Base-by-base conservation (phyloP, 768 basidiomycete genomes). In the Hypholoma fasciculare region DNA sequence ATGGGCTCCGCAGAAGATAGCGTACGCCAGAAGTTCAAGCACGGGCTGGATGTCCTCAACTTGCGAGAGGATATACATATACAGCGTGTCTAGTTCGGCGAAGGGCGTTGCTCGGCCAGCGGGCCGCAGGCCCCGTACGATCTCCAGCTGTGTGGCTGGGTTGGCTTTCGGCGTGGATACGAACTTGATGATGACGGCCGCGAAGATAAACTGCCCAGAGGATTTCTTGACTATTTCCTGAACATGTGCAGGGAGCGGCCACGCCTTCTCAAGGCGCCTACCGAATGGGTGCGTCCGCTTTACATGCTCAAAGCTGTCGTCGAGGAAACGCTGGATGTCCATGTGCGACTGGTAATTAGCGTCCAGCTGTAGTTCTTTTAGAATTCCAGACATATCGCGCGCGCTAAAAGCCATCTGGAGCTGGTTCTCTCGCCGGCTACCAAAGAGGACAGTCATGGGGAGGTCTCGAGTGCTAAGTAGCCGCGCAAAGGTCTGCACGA, bases 21-120 rank as follows among this genome's bases (percentile, higher is more conserved):
- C 7, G 34, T 49, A 49, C 12, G 26, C 48, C 4, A 49, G 23
- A 2, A 49, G 8, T 13, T 27, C 8, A 20, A 49, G 48, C 0
- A 23, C 48, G 9, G 26, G 19, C 17, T 23, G 8, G 27, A 47
- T 20, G 39, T 61, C 53, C 11, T 50, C 53, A 11, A 58, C 53
- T 4, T 23, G 4, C 2, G 53, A 51, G n/a, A 61, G 26, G 12
- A 61, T 50, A 34, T 56, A 48, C 8, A 23, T 19, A 23, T 58
- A 61, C n/a, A 61, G 19, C 1, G 53, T 14, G 19, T 61, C 61
- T 6, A 61, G 49, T 9, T 61, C 53, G 2, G 57, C 43, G 16
- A 61, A 61, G 5, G 61, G 61, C 7, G 43, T 16, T 6, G 55
- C 57, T 11, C 43, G 42, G 4, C 27, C 26, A 1, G 56, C 5